Base-by-base conservation (phyloP, 2,329 filamentous ascomycete genomes). In the Epichloe typhina region DNA sequence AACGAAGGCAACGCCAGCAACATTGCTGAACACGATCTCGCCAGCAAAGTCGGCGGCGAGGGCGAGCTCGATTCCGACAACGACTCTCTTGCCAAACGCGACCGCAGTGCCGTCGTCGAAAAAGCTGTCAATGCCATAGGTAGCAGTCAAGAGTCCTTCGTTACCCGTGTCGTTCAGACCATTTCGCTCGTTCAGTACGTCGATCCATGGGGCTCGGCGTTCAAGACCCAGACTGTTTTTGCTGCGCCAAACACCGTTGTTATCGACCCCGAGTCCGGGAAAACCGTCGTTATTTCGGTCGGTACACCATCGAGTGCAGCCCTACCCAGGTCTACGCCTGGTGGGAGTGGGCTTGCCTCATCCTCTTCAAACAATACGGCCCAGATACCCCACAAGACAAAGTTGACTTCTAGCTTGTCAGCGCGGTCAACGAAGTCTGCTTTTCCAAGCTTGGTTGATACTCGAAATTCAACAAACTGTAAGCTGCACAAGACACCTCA, bases 181-280 rank as follows among this genome's bases (percentile, higher is more conserved):
- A 64, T 80, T 55, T 77, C 75, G 26, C 66, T 80, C 60, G 62
- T 80, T 50, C 71, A 79, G 56, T 59, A 75, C 54, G 70, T 79
- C 54, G 74, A 79, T 62, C 64, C 64, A 44, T 60, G 62, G 43
- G 76, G 76, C 54, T 67, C 66, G 31, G 66, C 71, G 46, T 59
- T 77, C 44, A 62, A 67, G 48, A 60, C 72, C 21, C 63, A 69
- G 52, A 79, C 76, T 35, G 56, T 71, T 50, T 63, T 59, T 56
- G 64, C 66, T 40, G 55, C 66, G 44, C 61, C 69, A 38, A 62
- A 65, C 57, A 71, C 70, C 50, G 61, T 67, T 50, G 58, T 69
- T 53, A 57, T 66, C 54, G 62, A 65, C 57, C 56, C 64, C 46
- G 58, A 58, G 50, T 65, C 68, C 39, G 67, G 63, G 56, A 60